Conservation (phyloP, 176 grass and related monocot genomes). For the Rhynchospora tenuis region DNA sequence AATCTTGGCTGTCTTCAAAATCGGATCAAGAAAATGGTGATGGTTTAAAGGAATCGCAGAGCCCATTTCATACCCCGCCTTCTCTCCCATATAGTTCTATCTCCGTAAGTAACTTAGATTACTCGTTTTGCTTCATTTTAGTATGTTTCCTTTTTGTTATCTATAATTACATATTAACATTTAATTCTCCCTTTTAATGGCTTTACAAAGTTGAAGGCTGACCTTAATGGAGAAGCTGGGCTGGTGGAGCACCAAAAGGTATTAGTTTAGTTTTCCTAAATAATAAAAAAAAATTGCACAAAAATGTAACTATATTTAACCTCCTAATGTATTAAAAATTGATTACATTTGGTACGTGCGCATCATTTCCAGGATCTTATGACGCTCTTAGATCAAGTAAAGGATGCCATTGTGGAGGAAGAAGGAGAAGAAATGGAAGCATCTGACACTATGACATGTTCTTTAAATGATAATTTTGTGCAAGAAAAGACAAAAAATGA, state of each 20-base stretch:
- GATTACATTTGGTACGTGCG: slow-evolving; percentile 24
- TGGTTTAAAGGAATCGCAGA: slow-evolving; percentile 38
- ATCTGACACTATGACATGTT: slow-evolving; percentile 19
- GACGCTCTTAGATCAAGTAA: slow-evolving; percentile 90
- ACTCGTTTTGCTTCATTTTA: neutral
- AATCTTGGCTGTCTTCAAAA: slow-evolving; percentile 67
- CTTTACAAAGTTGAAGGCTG: slow-evolving; percentile 27
- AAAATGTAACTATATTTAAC: neutral
- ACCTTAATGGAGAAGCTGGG: slow-evolving; percentile 27
- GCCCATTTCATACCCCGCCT: slow-evolving; percentile 77
- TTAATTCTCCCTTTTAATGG: slow-evolving; percentile 16
- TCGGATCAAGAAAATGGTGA: slow-evolving; percentile 35
- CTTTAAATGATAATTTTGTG: slow-evolving; percentile 8
- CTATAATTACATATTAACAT: neutral
- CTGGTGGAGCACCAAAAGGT: slow-evolving; percentile 73
- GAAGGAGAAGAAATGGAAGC: slow-evolving; percentile 28
- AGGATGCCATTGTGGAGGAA: slow-evolving; percentile 93
- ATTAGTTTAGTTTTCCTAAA: slow-evolving; percentile 10
- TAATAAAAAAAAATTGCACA: slow-evolving; percentile 1
- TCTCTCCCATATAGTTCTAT: slow-evolving; percentile 56
- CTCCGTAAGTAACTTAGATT: slow-evolving; percentile 34
- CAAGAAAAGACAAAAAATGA: slow-evolving; percentile 7
- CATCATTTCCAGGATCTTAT: slow-evolving; percentile 55
- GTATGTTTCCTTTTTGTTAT: neutral
- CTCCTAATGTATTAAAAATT: neutral